Evolutionary conservation across 495 filamentous ascomycete genomes (phyloP).

Genomic region (Trichoderma orchidacearum): DNA sequence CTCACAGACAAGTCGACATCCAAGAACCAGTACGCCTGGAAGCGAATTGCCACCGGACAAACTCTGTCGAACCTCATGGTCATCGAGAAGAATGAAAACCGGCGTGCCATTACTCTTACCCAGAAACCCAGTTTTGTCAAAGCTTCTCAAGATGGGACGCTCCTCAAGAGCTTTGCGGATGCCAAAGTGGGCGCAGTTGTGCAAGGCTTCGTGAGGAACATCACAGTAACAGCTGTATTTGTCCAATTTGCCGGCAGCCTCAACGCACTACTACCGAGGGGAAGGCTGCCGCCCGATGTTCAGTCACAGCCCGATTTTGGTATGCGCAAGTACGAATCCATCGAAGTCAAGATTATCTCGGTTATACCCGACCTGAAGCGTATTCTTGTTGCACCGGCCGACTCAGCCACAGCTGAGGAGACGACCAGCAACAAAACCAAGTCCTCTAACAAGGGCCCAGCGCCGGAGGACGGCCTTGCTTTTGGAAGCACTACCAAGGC

Average conservation of each 20-base stretch:
- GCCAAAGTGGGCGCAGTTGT: slow-evolving; percentile 53
- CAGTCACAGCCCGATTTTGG: slow-evolving; percentile 60
- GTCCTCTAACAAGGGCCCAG: slow-evolving; percentile 37
- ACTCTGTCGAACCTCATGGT: slow-evolving; percentile 71
- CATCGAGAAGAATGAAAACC: slow-evolving; percentile 61
- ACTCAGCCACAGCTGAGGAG: slow-evolving; percentile 11
- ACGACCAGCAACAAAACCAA: slow-evolving; percentile 4
- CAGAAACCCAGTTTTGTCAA: slow-evolving; percentile 72
- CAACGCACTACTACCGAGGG: slow-evolving; percentile 64
- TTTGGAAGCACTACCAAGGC: slow-evolving; percentile 70
- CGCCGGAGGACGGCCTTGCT: slow-evolving; percentile 60
- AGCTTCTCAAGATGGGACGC: slow-evolving; percentile 47
- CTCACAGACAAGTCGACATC: slow-evolving; percentile 66
- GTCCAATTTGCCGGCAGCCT: slow-evolving; percentile 70
- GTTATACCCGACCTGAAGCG: slow-evolving; percentile 40
- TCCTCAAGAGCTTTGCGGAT: slow-evolving; percentile 54
- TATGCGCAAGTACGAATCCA: slow-evolving; percentile 53
- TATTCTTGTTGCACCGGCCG: slow-evolving; percentile 21
- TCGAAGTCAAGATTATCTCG: slow-evolving; percentile 54
- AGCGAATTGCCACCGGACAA: slow-evolving; percentile 70
- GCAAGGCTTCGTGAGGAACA: slow-evolving; percentile 73
- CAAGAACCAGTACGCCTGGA: slow-evolving; percentile 61
- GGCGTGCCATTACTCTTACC: slow-evolving; percentile 57
- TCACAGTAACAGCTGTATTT: slow-evolving; percentile 64
- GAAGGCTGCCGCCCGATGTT: slow-evolving; percentile 54